Percentiles rank a stretch among this genome's conserved stretches.
Conservation (phyloP, 2,329 filamentous ascomycete genomes). For the Fusarium neocosmosporiellum region DNA sequence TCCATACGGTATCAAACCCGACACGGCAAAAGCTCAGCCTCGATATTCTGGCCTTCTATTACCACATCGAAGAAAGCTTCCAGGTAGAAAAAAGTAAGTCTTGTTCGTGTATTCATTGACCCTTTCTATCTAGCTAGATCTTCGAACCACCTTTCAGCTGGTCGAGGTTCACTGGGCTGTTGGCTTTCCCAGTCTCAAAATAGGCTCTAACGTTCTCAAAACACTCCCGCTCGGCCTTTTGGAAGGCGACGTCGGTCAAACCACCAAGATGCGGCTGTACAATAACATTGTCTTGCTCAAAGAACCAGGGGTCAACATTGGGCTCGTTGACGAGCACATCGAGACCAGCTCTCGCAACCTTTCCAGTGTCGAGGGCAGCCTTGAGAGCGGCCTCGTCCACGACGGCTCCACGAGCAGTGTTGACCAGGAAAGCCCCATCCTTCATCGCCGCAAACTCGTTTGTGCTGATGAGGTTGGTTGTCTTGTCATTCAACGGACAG, state of each 20-base stretch:
- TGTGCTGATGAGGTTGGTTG: slow-evolving; percentile 51
- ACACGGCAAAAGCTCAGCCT: neutral
- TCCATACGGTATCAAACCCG: neutral
- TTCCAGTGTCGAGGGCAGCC: slow-evolving; percentile 56
- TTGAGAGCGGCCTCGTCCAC: slow-evolving; percentile 59
- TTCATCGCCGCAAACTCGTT: slow-evolving; percentile 58
- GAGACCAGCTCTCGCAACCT: slow-evolving; percentile 57
- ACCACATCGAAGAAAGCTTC: neutral
- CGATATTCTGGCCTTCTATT: neutral
- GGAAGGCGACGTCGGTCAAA: slow-evolving; percentile 54
- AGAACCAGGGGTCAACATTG: slow-evolving; percentile 33
- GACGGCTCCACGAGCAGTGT: slow-evolving; percentile 60
- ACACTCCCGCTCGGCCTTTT: slow-evolving; percentile 54
- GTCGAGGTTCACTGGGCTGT: slow-evolving; percentile 30
- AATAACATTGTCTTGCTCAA: slow-evolving; percentile 43
- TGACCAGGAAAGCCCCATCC: slow-evolving; percentile 56
- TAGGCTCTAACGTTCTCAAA: slow-evolving; percentile 42
- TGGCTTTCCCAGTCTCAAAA: slow-evolving; percentile 37
- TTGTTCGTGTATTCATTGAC: neutral
- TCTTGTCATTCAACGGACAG: slow-evolving; percentile 53
- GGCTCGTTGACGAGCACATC: slow-evolving; percentile 59
- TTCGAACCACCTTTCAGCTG: neutral
- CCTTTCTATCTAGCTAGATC: neutral
- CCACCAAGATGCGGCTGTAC: slow-evolving; percentile 58
- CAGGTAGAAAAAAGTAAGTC: neutral